phyloP scores from a whole-genome alignment of 1,284 basidiomycete species.

The Leccinum solheimii region DNA sequence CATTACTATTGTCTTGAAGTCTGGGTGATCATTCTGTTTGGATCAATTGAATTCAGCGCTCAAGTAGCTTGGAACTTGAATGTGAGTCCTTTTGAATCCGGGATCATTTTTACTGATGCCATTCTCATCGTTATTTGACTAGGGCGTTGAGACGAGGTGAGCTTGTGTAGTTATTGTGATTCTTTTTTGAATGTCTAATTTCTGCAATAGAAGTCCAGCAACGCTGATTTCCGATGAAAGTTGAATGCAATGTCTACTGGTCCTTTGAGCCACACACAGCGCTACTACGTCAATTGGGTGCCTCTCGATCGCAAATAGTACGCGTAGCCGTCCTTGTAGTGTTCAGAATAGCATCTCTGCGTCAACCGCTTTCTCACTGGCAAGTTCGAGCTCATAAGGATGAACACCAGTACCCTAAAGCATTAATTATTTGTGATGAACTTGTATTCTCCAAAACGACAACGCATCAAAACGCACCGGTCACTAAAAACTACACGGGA shows the following conservation, averaged over 20 bases:
- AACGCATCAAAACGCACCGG: not conserved
- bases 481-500: not conserved
- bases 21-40: constrained; percentile 17
- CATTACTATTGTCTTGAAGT: constrained; percentile 5
- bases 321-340: not conserved
- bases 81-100: constrained; percentile 6
- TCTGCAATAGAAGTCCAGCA: not conserved
- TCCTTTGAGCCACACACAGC: not conserved
- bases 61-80: constrained; percentile 20
- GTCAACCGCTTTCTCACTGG: not conserved
- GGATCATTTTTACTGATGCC: not conserved
- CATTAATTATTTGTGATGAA: too few species aligned
- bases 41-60: constrained; percentile 49
- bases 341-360: too few species aligned
- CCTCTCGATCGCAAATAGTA: not conserved
- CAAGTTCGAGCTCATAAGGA: not conserved
- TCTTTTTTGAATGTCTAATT: not conserved
- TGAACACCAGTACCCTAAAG: not conserved
- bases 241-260: not conserved
- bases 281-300: not conserved
- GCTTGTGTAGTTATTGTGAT: not conserved
- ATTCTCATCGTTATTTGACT: not conserved
- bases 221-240: not conserved
- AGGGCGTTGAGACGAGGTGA: not conserved
- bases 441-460: not conserved